These are phyloP conservation scores for Capsella bursapastoris DNA, from an alignment of 345 rosid genomes.

Conservation along the genomic window DNA sequence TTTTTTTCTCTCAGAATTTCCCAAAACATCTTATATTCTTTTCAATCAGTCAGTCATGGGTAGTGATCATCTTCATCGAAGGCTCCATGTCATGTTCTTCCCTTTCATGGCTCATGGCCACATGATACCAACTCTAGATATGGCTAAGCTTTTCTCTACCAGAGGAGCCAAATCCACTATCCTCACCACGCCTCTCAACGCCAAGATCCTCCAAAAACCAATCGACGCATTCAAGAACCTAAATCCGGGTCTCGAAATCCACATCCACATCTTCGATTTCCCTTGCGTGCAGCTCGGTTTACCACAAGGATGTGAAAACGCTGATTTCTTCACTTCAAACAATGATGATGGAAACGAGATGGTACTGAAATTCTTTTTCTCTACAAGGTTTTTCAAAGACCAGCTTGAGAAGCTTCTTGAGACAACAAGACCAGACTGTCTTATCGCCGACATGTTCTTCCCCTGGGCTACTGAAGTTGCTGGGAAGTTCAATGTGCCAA, in stretches of 20 bases:
- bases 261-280: slow-evolving; percentile 38
- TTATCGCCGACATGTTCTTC: slow-evolving; percentile 62
- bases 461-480: slow-evolving; percentile 62
- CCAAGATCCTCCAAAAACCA: slow-evolving; percentile 43
- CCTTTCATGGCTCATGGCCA: slow-evolving; percentile 69
- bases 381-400: slow-evolving; percentile 37
- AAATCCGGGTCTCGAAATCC: slow-evolving; percentile 31
- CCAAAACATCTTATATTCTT: background rate
- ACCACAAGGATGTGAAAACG: slow-evolving; percentile 49
- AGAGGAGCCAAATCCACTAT: slow-evolving; percentile 55
- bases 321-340: slow-evolving; percentile 23
- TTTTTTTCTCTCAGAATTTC: background rate
- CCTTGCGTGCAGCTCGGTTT: slow-evolving; percentile 46
- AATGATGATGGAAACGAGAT: background rate
- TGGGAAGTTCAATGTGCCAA: slow-evolving; percentile 52
- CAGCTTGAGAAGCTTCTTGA: slow-evolving; percentile 39
- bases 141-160: slow-evolving; percentile 58
- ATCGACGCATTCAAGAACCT: slow-evolving; percentile 37
- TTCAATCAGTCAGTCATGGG: slow-evolving; percentile 34
- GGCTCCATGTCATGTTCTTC: slow-evolving; percentile 50
- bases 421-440: slow-evolving; percentile 37
- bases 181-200: slow-evolving; percentile 56
- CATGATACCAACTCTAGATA: slow-evolving; percentile 57
- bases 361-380: background rate
- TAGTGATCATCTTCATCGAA: slow-evolving; percentile 15